A percentile compares a stretch with the other conserved stretches of the same genome.
Conservation (phyloP, 2,329 filamentous ascomycete species). For the Fusarium sp. region DNA sequence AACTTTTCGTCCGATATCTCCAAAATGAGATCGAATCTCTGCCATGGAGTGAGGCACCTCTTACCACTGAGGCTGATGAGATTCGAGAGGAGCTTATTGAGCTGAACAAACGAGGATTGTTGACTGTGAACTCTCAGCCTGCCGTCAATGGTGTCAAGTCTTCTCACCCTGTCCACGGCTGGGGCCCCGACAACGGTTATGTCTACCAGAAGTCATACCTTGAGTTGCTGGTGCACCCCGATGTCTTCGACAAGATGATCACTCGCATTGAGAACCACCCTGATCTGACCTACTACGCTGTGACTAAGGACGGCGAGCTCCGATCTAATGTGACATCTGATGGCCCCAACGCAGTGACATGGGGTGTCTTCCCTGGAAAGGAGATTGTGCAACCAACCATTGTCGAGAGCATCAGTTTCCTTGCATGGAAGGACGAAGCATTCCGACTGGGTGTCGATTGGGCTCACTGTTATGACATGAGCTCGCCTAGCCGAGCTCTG, state of each 20-base stretch:
- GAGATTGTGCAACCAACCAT: slow-evolving; percentile 99
- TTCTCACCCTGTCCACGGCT: slow-evolving; percentile 86
- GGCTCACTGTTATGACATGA: slow-evolving; percentile 87
- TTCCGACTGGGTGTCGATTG: slow-evolving; percentile 93
- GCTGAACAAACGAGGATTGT: slow-evolving; percentile 85
- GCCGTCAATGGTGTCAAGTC: slow-evolving; percentile 93
- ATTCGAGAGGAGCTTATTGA: slow-evolving; percentile 82
- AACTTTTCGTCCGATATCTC: slow-evolving; percentile 87
- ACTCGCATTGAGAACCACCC: slow-evolving; percentile 79
- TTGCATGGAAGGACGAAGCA: slow-evolving; percentile 98
- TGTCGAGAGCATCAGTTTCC: slow-evolving; percentile 95
- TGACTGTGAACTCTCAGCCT: slow-evolving; percentile 98
- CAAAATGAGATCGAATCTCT: slow-evolving; percentile 81
- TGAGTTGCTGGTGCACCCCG: slow-evolving; percentile 86
- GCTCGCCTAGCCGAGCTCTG: slow-evolving; percentile 79
- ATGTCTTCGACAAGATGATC: slow-evolving; percentile 80
- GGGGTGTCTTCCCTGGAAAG: slow-evolving; percentile 98
- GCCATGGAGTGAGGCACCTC: slow-evolving; percentile 93
- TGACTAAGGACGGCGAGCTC: slow-evolving; percentile 83
- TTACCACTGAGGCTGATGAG: slow-evolving; percentile 81
- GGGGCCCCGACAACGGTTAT: slow-evolving; percentile 94
- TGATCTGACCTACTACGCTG: slow-evolving; percentile 93
- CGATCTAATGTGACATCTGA: slow-evolving; percentile 86
- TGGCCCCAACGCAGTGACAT: slow-evolving; percentile 97
- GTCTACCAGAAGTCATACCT: slow-evolving; percentile 99